phyloP scores from a whole-genome alignment of 805 yeast species.

The Hanseniaspora thailandica region DNA sequence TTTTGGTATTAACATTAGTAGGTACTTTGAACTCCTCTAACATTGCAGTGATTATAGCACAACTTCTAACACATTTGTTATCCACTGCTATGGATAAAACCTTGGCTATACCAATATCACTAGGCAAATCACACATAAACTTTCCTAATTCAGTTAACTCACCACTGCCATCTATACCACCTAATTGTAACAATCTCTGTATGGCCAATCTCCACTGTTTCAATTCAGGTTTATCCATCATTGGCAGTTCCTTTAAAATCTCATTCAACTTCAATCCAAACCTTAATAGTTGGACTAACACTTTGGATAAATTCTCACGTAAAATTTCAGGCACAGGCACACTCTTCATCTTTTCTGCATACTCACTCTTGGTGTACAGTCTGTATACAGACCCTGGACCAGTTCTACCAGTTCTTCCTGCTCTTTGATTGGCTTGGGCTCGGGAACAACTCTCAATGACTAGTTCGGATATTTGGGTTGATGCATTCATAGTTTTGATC shows the following conservation, averaged over 20 bases:
- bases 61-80: slow-evolving; percentile 49
- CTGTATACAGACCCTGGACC: slow-evolving; percentile 94
- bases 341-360: slow-evolving; percentile 58
- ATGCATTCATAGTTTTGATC: slow-evolving; percentile 77
- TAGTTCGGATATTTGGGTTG: slow-evolving; percentile 78
- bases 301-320: slow-evolving; percentile 66
- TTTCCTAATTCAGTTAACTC: slow-evolving; percentile 64
- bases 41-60: slow-evolving; percentile 70
- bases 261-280: slow-evolving; percentile 50
- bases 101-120: slow-evolving; percentile 82
- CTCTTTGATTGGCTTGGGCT: slow-evolving; percentile 92
- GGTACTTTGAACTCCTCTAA: slow-evolving; percentile 64
- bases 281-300: slow-evolving; percentile 64
- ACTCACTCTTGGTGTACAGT: slow-evolving; percentile 63
- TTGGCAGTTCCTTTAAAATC: slow-evolving; percentile 72
- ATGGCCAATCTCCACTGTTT: slow-evolving; percentile 62
- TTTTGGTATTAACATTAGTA: slow-evolving; percentile 27
- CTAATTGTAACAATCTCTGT: slow-evolving; percentile 71
- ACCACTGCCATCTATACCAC: slow-evolving; percentile 76
- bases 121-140: slow-evolving; percentile 82
- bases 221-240: slow-evolving; percentile 79
- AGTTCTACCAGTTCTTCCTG: slow-evolving; percentile 97
- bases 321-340: slow-evolving; percentile 89
- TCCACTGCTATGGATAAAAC: slow-evolving; percentile 52
- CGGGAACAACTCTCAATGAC: slow-evolving; percentile 80